Evolutionary conservation across 768 basidiomycete genomes (phyloP), one percentile per base, ranked within the genome.

Genomic region (Lactifluus hygrophoroides): DNA sequence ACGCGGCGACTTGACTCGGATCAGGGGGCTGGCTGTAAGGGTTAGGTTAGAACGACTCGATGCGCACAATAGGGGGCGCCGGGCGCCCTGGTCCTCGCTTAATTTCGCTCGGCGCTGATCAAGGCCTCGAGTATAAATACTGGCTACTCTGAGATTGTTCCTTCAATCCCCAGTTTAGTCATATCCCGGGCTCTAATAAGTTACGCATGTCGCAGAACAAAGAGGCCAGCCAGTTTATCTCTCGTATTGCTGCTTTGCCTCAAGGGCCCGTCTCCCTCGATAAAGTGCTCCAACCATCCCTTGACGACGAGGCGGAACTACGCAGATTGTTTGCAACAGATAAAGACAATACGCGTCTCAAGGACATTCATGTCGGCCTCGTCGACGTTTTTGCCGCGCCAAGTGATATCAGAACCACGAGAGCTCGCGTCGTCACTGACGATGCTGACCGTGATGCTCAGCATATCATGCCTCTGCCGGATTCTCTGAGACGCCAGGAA

Each of bases 361-460:
- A 66, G 16, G 73, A 81, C 61, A 77, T 77, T 3, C 66, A 78
- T 57, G 80, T 84, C 46, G 82, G 83, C 4, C 79, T 84, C 17
- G 77, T 84, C 60, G 80, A 84, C 55, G 73, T 83, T 2, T 84
- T 84, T 67, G 75, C 70, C 27, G 79, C 80, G 0, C 77, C 77
- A 0, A 68, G 57, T 5, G 74, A 73, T 27, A 76, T 83, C 64
- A 73, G 77, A 27, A 76, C 68, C n/a, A 80, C 80, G 6, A 70
- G 79, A 45, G 78, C 81, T 4, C 69, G 83, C 17, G 72, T 78
- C 40, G 72, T 81, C 53, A 68, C 72, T 13, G 71, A 72, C 57
- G 75, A 77, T 23, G 69, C 70, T 11, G 80, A 81, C 23, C 70
- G 79, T 17, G 65, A 66, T 27, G 75, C 75, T 2, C 75, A 80